Evolutionary conservation across 352 stramenopile genomes (phyloP).

Genomic region (Pythium phragmitis): DNA sequence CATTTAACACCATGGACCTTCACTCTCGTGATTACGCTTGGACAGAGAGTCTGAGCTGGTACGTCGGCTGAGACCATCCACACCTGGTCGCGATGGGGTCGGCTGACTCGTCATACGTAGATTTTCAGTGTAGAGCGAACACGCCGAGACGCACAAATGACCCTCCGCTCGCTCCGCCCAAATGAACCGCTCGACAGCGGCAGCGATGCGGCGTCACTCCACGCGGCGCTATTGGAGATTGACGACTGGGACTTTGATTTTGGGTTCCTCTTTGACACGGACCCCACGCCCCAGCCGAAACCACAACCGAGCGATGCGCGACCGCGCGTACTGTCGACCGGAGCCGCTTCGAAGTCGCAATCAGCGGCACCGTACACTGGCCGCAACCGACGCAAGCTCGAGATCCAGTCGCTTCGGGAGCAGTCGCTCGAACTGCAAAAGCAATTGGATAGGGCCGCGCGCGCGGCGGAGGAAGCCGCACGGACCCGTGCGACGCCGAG

Average conservation of each 20-base stretch:
- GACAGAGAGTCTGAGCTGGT: not conserved
- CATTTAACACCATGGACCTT: not conserved
- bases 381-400: constrained; percentile 16
- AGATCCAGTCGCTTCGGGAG: constrained; percentile 16
- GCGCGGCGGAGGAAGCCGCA: not conserved
- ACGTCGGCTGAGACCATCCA: not conserved
- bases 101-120: not conserved
- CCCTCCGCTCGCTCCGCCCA: not conserved
- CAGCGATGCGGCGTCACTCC: constrained; percentile 13
- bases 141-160: not conserved
- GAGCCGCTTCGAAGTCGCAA: not conserved
- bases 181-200: not conserved
- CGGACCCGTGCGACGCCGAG: not conserved
- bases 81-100: too few relatives aligned
- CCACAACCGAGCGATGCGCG: too few relatives aligned
- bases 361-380: constrained; percentile 3
- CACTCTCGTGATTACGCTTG: constrained; percentile 2
- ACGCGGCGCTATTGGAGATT: constrained; percentile 11
- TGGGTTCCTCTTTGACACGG: constrained; percentile 2
- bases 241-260: constrained; percentile 19
- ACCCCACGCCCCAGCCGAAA: not conserved
- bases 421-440: not conserved
- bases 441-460: not conserved
- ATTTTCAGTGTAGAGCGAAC: not conserved
- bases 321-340: not conserved